A percentile compares a stretch with the other conserved stretches of the same genome.
These are phyloP conservation scores for Candida dubliniensis DNA, from an alignment of 1,139 yeast species.

Conservation along the genomic window DNA sequence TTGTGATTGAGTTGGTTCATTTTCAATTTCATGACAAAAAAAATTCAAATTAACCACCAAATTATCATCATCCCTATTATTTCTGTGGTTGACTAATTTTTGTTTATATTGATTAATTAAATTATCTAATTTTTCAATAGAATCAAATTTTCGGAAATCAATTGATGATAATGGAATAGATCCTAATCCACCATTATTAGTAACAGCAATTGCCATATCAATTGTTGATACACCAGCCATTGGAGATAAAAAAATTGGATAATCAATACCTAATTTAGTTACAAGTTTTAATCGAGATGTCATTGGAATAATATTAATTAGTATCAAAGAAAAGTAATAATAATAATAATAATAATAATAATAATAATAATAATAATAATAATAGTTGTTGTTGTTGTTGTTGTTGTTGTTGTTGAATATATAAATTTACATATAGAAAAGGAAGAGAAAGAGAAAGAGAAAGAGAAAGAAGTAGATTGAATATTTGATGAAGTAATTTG, in stretches of 20 bases:
- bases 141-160: conserved; percentile 21
- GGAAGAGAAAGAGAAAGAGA: background rate
- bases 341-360: too few species aligned
- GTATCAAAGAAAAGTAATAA: too few species aligned
- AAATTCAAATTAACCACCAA: conserved; percentile 44
- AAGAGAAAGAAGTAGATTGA: background rate
- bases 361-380: too few species aligned
- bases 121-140: conserved; percentile 17
- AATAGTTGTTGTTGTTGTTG: too few species aligned
- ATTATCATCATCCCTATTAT: too few species aligned
- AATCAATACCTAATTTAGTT: conserved; percentile 20
- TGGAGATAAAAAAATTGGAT: conserved; percentile 51
- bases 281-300: background rate
- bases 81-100: too few species aligned
- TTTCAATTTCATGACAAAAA: conserved; percentile 39
- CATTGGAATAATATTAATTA: too few species aligned
- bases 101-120: conserved; percentile 9
- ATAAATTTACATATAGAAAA: too few species aligned
- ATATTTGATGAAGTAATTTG: too few species aligned
- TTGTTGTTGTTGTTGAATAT: too few species aligned
- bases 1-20: conserved; percentile 19
- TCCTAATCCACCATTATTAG: conserved; percentile 45
- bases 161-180: conserved; percentile 43
- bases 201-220: conserved; percentile 38
- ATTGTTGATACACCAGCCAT: conserved; percentile 54